These are phyloP conservation scores for Stagonosporopsis vannaccii DNA, from an alignment of 2,329 filamentous ascomycete genomes.

Conservation along the genomic window DNA sequence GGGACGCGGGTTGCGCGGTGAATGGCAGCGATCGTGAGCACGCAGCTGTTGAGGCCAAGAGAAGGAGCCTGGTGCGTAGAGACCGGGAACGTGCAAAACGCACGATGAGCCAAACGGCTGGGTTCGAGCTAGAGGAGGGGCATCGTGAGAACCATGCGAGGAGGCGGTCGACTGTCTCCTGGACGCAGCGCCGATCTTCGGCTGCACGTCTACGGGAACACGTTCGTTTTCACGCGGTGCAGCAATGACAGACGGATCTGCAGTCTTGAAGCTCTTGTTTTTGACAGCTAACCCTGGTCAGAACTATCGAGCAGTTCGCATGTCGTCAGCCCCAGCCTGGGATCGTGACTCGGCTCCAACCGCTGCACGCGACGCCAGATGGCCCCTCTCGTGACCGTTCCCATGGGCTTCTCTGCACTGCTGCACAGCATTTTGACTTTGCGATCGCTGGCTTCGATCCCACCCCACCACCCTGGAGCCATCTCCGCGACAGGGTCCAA, in stretches of 20 bases:
- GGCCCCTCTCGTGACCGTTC: slow-evolving; percentile 16
- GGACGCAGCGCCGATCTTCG: slow-evolving; percentile 7
- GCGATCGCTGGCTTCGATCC: neutral
- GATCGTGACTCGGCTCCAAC: slow-evolving; percentile 16
- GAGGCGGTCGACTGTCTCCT: neutral
- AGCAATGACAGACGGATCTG: slow-evolving; percentile 2
- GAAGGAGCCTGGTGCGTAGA: neutral
- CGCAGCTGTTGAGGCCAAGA: neutral
- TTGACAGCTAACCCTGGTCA: slow-evolving; percentile 8
- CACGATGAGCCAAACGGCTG: slow-evolving; percentile 1
- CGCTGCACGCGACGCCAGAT: slow-evolving; percentile 17
- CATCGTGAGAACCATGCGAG: slow-evolving; percentile 12
- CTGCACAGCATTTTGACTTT: slow-evolving; percentile 9
- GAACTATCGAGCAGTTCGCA: slow-evolving; percentile 17
- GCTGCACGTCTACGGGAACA: slow-evolving; percentile 3
- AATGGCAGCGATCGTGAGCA: neutral
- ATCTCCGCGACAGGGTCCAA: slow-evolving; percentile 17
- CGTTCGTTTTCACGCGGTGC: neutral
- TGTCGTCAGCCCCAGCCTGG: slow-evolving; percentile 12
- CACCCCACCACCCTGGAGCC: neutral
- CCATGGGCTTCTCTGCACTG: slow-evolving; percentile 3
- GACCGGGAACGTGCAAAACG: neutral
- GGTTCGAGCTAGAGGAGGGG: slow-evolving; percentile 14
- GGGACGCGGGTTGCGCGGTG: neutral
- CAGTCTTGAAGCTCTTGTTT: neutral